These are phyloP conservation scores for Butyriboletus loyo DNA, from an alignment of 768 basidiomycete species.

Conservation along the genomic window DNA sequence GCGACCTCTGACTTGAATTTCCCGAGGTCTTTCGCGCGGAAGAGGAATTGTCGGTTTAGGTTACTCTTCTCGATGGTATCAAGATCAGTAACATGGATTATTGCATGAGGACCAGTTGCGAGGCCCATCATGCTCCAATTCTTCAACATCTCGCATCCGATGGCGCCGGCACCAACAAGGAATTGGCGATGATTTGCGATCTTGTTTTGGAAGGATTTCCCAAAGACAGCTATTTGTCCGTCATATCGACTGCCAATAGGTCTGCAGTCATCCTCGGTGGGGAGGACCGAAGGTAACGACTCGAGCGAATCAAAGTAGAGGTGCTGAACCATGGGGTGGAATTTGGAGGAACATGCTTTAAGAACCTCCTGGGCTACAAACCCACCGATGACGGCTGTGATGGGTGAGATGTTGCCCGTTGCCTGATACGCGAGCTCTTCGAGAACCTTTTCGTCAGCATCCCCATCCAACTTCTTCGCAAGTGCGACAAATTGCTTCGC, in stretches of 20 bases:
- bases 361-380: conserved; percentile 98
- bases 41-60: conserved; percentile 96
- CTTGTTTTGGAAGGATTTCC: conserved; percentile 88
- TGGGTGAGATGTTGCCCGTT: conserved; percentile 81
- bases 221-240: conserved; percentile 94
- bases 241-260: conserved; percentile 87
- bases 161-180: conserved; percentile 97
- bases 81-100: conserved; percentile 91
- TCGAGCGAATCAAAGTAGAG: conserved; percentile 98
- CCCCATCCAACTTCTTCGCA: conserved; percentile 73
- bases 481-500: conserved; percentile 67
- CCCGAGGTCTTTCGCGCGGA: conserved; percentile 93
- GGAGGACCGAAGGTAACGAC: conserved; percentile 74
- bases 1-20: conserved; percentile 97
- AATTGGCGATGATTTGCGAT: conserved; percentile 89
- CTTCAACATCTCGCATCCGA: conserved; percentile 99
- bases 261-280: conserved; percentile 79
- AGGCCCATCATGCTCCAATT: conserved; percentile 99
- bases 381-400: conserved; percentile 92
- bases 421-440: conserved; percentile 90
- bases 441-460: conserved; percentile 78
- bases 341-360: conserved; percentile 96
- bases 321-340: conserved; percentile 93
- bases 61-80: conserved; percentile 99
- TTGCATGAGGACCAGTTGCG: conserved; percentile 71